A percentile compares a stretch with the other conserved stretches of the same genome.
These are phyloP conservation scores for Aspergillus intermedius DNA, from an alignment of 2,329 filamentous ascomycete species.

Conservation along the genomic window DNA sequence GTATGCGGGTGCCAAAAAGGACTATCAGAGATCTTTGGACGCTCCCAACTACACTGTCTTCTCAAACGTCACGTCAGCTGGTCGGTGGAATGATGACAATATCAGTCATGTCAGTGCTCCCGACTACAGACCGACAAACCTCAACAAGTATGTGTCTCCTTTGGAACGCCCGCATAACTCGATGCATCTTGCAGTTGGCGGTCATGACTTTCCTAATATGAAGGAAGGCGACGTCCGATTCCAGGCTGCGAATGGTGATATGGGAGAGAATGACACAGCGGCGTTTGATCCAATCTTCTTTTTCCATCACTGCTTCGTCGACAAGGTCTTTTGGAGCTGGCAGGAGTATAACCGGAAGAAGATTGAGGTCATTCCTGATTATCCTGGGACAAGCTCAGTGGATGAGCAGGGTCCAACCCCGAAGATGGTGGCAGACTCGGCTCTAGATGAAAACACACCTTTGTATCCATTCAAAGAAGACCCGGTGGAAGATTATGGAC, in stretches of 20 bases:
- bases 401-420: neutral
- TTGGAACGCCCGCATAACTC: conserved; percentile 2
- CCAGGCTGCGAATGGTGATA: conserved; percentile 25
- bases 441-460: neutral
- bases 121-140: neutral
- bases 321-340: conserved; percentile 26
- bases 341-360: conserved; percentile 12
- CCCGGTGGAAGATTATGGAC: neutral
- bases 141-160: neutral
- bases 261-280: conserved; percentile 31
- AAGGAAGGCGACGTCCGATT: neutral
- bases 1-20: neutral
- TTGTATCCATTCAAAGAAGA: neutral
- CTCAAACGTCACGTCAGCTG: conserved; percentile 22
- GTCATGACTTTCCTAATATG: neutral
- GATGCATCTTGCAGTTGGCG: conserved; percentile 3
- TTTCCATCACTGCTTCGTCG: conserved; percentile 28
- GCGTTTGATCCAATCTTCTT: conserved; percentile 29
- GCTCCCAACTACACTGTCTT: conserved; percentile 31
- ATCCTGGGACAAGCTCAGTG: neutral
- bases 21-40: conserved; percentile 14
- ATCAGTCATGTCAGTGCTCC: neutral
- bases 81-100: conserved; percentile 14
- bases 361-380: neutral
- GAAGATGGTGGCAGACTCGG: neutral